A percentile compares a stretch with the other conserved stretches of the same genome.
Conservation (phyloP, 2,329 filamentous ascomycete species). For the Daldinia sp. region DNA sequence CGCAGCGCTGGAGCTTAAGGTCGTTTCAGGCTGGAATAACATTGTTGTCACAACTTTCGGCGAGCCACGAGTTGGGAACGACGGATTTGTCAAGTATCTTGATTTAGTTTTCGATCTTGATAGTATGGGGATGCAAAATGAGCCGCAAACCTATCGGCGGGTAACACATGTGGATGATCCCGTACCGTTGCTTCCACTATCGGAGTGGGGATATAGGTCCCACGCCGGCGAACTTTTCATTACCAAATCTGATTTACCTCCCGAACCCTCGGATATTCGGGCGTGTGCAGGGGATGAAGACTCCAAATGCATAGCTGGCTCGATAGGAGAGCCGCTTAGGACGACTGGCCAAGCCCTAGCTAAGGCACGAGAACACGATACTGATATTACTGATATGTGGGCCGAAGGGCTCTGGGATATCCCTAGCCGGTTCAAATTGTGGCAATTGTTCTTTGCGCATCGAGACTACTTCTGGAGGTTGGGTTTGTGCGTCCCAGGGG, state of each 20-base stretch:
- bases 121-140: conserved; percentile 42
- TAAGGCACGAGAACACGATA: conserved; percentile 34
- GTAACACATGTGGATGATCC: conserved; percentile 90
- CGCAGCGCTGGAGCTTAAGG: conserved; percentile 80
- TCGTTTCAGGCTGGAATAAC: conserved; percentile 76
- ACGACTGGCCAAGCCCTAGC: conserved; percentile 32
- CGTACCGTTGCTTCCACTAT: conserved; percentile 83
- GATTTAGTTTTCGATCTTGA: conserved; percentile 60
- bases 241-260: conserved; percentile 72
- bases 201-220: conserved; percentile 86
- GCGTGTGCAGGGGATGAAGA: conserved; percentile 79
- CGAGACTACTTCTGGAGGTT: conserved; percentile 96
- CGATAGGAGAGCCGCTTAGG: conserved; percentile 50
- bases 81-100: conserved; percentile 62
- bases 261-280: conserved; percentile 71
- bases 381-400: conserved; percentile 39
- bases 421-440: conserved; percentile 74
- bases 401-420: conserved; percentile 63
- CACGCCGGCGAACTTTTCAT: conserved; percentile 93
- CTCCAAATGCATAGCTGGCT: conserved; percentile 72
- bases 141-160: conserved; percentile 68
- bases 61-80: conserved; percentile 76
- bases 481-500: conserved; percentile 86
- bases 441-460: conserved; percentile 93
- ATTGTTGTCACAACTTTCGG: conserved; percentile 89